phyloP scores from a whole-genome alignment of 495 filamentous ascomycete species.

The Amphirosellinia nigrospora region DNA sequence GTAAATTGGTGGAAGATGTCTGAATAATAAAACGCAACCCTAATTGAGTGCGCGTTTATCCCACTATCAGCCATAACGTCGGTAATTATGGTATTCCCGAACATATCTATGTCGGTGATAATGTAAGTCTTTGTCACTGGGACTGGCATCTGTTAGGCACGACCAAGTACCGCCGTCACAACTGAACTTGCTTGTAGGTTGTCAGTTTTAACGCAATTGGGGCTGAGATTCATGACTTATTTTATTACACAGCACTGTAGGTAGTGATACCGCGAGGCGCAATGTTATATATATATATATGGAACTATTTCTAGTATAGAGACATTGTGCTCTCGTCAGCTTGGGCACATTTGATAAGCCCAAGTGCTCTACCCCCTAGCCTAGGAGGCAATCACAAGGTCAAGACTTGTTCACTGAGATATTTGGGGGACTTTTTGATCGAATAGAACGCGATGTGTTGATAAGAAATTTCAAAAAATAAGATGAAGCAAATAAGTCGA shows the following conservation, averaged over 20 bases:
- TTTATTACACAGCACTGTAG: neutral
- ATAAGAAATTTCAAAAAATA: no score
- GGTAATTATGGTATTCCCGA: conserved; percentile 29
- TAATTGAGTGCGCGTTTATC: conserved; percentile 32
- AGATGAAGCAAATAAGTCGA: no score
- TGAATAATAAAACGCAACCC: conserved; percentile 30
- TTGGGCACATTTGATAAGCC: no score
- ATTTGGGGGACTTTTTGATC: no score
- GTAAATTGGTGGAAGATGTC: conserved; percentile 18
- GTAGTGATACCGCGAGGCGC: neutral
- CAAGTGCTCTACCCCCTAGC: no score
- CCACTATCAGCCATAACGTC: neutral
- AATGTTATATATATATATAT: conserved; percentile 1
- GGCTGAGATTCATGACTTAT: neutral
- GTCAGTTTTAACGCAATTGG: neutral
- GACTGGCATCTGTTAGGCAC: neutral
- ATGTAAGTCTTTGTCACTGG: conserved; percentile 13
- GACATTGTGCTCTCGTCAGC: neutral
- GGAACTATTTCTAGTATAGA: no score
- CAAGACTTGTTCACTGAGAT: no score
- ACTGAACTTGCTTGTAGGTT: conserved; percentile 7
- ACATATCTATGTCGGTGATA: conserved; percentile 9
- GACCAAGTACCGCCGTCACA: conserved; percentile 26
- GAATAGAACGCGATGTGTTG: no score
- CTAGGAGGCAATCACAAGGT: no score